Evolutionary conservation across 306 rosid genomes (phyloP).

Genomic region (Gastrolobium bilobum): DNA sequence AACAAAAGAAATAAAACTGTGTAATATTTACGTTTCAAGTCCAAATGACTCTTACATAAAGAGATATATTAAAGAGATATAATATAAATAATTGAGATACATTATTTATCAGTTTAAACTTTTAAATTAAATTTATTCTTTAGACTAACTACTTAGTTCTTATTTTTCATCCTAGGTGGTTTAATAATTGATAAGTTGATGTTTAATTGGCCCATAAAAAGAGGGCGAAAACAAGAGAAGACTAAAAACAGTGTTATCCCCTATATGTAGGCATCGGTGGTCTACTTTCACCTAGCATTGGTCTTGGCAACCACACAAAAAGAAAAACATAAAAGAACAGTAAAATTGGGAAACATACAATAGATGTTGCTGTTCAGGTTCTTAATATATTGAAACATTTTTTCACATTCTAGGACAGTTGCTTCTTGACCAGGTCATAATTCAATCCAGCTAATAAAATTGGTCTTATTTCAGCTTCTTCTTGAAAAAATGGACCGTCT

Average conservation of each 20-base stretch:
- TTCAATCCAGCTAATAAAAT: conserved; percentile 20
- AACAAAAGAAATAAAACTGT: too few species aligned
- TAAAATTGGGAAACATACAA: conserved; percentile 24
- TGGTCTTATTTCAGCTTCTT: background rate
- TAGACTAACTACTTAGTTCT: background rate
- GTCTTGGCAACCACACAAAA: conserved; percentile 10
- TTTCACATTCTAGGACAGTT: background rate
- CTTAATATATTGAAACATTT: background rate
- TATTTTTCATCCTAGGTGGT: background rate
- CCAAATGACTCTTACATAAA: too few species aligned
- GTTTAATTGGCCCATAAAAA: background rate
- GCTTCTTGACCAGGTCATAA: conserved; percentile 28
- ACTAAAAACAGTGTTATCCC: conserved; percentile 37
- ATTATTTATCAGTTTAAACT: too few species aligned
- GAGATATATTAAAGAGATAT: too few species aligned
- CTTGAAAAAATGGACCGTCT: conserved; percentile 1
- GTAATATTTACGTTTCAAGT: too few species aligned
- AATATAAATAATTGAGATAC: too few species aligned
- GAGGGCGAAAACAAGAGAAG: conserved; percentile 29
- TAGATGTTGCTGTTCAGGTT: conserved; percentile 26
- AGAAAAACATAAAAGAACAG: background rate
- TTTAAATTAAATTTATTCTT: too few species aligned
- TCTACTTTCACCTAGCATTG: background rate
- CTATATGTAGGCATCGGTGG: background rate
- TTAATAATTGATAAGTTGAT: background rate